Evolutionary conservation across 202 grass and related monocot genomes (phyloP).

Genomic region (Eragrostis tef): DNA sequence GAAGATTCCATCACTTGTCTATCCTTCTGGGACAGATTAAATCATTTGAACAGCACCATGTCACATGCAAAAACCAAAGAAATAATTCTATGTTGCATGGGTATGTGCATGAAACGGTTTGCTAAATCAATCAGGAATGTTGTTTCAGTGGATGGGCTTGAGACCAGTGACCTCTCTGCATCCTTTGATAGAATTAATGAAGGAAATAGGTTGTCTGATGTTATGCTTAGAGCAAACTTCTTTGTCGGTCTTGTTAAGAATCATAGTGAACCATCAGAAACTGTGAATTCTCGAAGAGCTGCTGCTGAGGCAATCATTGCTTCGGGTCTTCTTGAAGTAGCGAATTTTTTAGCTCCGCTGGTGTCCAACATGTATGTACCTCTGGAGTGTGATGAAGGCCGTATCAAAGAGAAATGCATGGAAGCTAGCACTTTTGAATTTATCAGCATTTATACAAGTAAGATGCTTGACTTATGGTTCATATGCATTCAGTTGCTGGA

Average conservation of each 20-base stretch:
- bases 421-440: conserved; percentile 47
- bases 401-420: conserved; percentile 49
- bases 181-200: conserved; percentile 43
- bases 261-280: conserved; percentile 75
- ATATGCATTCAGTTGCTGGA: conserved; percentile 83
- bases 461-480: conserved; percentile 88
- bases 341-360: conserved; percentile 51
- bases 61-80: conserved; percentile 78
- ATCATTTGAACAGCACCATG: conserved; percentile 67
- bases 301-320: conserved; percentile 79
- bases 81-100: conserved; percentile 87
- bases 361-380: conserved; percentile 54
- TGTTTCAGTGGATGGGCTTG: conserved; percentile 45
- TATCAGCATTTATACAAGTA: conserved; percentile 61
- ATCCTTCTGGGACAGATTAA: conserved; percentile 77
- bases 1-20: conserved; percentile 58
- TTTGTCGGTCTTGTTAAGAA: conserved; percentile 75
- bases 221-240: conserved; percentile 54
- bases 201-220: conserved; percentile 47
- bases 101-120: conserved; percentile 82
- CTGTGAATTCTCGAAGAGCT: conserved; percentile 74
- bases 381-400: conserved; percentile 48
- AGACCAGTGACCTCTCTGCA: conserved; percentile 39
- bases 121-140: conserved; percentile 53
- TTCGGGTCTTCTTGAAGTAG: conserved; percentile 76